Base-by-base conservation (phyloP, 495 filamentous ascomycete species). In the Aspergillus sclerotiicarbonarius region DNA sequence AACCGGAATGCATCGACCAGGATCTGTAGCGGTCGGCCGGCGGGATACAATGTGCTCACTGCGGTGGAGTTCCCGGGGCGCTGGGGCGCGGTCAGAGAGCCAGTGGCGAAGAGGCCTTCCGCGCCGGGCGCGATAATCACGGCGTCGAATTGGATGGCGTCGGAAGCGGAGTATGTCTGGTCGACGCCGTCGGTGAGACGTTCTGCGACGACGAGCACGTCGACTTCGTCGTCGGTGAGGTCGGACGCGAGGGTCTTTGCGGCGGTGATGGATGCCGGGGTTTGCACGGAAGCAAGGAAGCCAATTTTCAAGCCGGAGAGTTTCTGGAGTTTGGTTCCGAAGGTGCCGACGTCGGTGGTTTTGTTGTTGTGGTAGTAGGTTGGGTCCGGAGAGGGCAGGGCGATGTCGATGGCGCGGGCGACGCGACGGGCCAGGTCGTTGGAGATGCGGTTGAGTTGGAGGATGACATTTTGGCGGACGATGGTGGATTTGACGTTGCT, bases 61-160 rank as follows among this genome's bases (percentile, higher is more conserved):
- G 5, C 5, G 2, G 25, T 25, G 2, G 25, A 25, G 25, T 25
- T 25, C 25, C 2, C 66, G 4, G 59, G 46, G 29, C 9, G 5
- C 19, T 50, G 47, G 10, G 61, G 58, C 0, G 57, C 62, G 7
- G 66, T 67, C 10, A 67, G 60, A 9, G 67, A 72, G 13, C 53
- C 44, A 0, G 62, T 53, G n/a, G 51, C 44, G 63, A 89, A 86
- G 2, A 91, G 56, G 0, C 57, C 67, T 62, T 84, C 75, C 0
- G 85, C 80, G 0, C 84, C 88, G 7, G 82, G 73, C 0, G 76
- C 80, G 15, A 89, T 72, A 16, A 91, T 71, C 5, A 93, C 71
- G 29, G 82, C 88, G 65, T 92, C 90, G 59, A 90, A 92, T 21
- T 79, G 78, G 0, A 84, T 85, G 0, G 88, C 88, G 61, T 91